These are phyloP conservation scores for Isatis tinctoria DNA, from an alignment of 345 rosid genomes.

Conservation along the genomic window DNA sequence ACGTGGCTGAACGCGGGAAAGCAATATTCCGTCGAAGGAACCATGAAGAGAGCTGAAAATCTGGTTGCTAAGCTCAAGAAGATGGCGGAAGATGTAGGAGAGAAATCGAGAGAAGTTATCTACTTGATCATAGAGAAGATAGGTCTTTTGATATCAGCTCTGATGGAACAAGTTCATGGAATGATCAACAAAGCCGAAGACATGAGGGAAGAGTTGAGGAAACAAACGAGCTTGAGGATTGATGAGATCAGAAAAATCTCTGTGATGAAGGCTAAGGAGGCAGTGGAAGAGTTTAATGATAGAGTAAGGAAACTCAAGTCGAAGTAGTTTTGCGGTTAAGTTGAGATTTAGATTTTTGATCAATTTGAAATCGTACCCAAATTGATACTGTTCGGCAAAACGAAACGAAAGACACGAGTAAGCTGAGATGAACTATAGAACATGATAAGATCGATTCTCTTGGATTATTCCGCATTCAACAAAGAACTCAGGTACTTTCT, in stretches of 20 bases:
- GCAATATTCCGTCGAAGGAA: constrained; percentile 50
- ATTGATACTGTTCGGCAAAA: too few species aligned
- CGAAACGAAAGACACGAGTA: too few species aligned
- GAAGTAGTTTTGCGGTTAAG: constrained; percentile 10
- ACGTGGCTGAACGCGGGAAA: constrained; percentile 62
- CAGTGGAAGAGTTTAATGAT: constrained; percentile 55
- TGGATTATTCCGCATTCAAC: too few species aligned
- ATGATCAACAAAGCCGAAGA: constrained; percentile 33
- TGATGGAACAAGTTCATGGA: constrained; percentile 42
- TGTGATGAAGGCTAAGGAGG: constrained; percentile 35
- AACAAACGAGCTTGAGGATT: constrained; percentile 12
- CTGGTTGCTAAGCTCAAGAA: constrained; percentile 54
- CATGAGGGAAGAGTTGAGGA: constrained; percentile 33
- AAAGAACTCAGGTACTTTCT: too few species aligned
- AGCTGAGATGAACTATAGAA: too few species aligned
- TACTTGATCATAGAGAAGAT: constrained; percentile 47
- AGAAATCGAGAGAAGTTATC: constrained; percentile 52
- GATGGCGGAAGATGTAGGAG: constrained; percentile 47
- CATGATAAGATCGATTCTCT: too few species aligned
- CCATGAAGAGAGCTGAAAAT: constrained; percentile 51
- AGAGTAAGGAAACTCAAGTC: constrained; percentile 65
- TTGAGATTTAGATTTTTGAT: too few species aligned
- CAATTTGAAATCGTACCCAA: too few species aligned
- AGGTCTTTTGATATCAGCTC: constrained; percentile 33
- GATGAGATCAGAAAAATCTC: constrained; percentile 34